These are phyloP conservation scores for Cercospora citrullina DNA, from an alignment of 2,329 filamentous ascomycete genomes.

Conservation along the genomic window DNA sequence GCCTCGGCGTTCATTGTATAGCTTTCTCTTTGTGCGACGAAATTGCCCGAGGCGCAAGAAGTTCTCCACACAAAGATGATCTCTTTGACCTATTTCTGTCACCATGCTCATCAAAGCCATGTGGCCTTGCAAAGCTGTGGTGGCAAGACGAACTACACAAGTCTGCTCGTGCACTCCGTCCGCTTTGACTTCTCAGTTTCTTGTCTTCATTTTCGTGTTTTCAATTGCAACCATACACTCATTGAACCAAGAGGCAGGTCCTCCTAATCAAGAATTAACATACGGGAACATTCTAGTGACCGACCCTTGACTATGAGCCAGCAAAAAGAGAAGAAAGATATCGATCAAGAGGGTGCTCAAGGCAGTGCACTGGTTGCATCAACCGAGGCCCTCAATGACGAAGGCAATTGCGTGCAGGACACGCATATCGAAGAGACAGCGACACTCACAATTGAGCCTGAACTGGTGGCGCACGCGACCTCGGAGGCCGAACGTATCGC, in stretches of 20 bases:
- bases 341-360: background rate
- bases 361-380: background rate
- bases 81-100: constrained; percentile 12
- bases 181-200: background rate
- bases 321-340: background rate
- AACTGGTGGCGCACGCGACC: background rate
- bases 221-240: background rate
- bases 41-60: background rate
- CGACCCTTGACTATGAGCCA: background rate
- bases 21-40: constrained; percentile 1
- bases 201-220: background rate
- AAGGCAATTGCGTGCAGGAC: background rate
- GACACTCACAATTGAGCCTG: background rate
- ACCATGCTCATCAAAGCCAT: background rate
- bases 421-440: background rate
- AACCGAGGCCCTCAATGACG: background rate
- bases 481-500: background rate
- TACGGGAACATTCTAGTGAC: background rate
- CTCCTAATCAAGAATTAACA: background rate
- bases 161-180: background rate
- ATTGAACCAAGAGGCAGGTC: constrained; percentile 7
- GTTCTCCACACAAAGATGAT: background rate
- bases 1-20: background rate
- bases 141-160: constrained; percentile 1
- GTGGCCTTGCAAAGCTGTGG: background rate